Evolutionary conservation across 208 protist species (phyloP).

Genomic region (Leishmania guyanensis): DNA sequence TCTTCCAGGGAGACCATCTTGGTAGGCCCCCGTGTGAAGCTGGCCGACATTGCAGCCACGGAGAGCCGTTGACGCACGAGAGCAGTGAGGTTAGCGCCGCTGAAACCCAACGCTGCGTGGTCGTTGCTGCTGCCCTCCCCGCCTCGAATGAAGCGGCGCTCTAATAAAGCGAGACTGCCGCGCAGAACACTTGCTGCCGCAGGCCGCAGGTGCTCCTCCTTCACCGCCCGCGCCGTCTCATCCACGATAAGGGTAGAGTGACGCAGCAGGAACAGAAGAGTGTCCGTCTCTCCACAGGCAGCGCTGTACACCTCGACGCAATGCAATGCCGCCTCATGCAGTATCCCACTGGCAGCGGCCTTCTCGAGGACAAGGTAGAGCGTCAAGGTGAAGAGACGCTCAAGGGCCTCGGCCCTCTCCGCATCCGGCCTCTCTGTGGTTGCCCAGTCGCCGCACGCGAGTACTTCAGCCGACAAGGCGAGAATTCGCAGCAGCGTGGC

Average conservation of each 20-base stretch:
- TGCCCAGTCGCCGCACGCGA: background rate
- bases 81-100: conserved; percentile 16
- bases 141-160: conserved; percentile 11
- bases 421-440: background rate
- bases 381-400: conserved; percentile 60
- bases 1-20: conserved; percentile 6
- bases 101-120: background rate
- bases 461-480: conserved; percentile 47
- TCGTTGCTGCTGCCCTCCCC: background rate
- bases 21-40: conserved; percentile 15
- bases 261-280: conserved; percentile 59
- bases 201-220: conserved; percentile 55
- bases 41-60: conserved; percentile 16
- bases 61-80: conserved; percentile 56
- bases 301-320: conserved; percentile 49
- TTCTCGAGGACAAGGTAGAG: conserved; percentile 91
- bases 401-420: conserved; percentile 24
- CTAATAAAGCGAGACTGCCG: conserved; percentile 49
- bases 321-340: conserved; percentile 61
- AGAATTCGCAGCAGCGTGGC: conserved; percentile 73
- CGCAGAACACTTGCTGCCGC: conserved; percentile 71
- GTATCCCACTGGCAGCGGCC: conserved; percentile 51
- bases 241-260: conserved; percentile 65
- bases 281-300: conserved; percentile 37
- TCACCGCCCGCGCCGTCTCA: conserved; percentile 76